phyloP scores from a whole-genome alignment of 306 rosid species.

The Malus domestica region ASM211411v1 NC_041798.1:7661001-7661500 shows the following conservation, averaged over 20 bases:
- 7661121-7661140: conserved; percentile 1
- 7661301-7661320: conserved; percentile 53
- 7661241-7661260: neutral
- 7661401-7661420: conserved; percentile 89
- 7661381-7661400: conserved; percentile 80
- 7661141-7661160: conserved; percentile 79
- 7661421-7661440: conserved; percentile 2
- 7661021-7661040: neutral
- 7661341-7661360: conserved; percentile 92
- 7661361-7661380: conserved; percentile 72
- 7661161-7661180: conserved; percentile 94
- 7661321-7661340: conserved; percentile 91
- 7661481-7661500: neutral
- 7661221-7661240: neutral
- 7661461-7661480: neutral
- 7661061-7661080: neutral
- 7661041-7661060: neutral
- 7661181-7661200: conserved; percentile 86
- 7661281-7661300: conserved; percentile 16
- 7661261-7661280: conserved; percentile 1
- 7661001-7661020: neutral
- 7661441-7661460: neutral
- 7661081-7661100: neutral
- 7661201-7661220: conserved; percentile 30
- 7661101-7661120: conserved; percentile 9